phyloP scores from a whole-genome alignment of 805 yeast species.

The Cyberlindnera mycetangii region DNA sequence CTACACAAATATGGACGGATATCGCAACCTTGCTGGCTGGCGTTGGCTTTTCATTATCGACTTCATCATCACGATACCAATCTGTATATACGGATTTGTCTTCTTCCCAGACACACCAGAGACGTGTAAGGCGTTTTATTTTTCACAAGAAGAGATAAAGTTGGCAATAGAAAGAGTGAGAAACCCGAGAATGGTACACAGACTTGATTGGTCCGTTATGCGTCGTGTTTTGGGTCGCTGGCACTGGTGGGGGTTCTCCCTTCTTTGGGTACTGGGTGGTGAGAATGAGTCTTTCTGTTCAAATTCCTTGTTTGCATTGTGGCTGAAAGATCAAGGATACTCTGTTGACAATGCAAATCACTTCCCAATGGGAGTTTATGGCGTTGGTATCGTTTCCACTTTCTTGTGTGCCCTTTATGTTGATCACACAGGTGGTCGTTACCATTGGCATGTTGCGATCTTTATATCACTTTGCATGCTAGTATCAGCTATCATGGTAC shows the following conservation, averaged over 20 bases:
- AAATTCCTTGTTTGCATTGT: slow-evolving; percentile 46
- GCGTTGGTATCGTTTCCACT: slow-evolving; percentile 47
- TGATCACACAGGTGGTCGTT: slow-evolving; percentile 38
- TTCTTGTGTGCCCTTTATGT: slow-evolving; percentile 42
- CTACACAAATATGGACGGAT: slow-evolving; percentile 37
- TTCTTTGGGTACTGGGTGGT: slow-evolving; percentile 52
- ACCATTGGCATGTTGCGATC: slow-evolving; percentile 52
- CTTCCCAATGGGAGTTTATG: slow-evolving; percentile 54
- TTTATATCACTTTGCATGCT: slow-evolving; percentile 42
- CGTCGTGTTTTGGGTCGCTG: slow-evolving; percentile 48
- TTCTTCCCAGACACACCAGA: slow-evolving; percentile 61
- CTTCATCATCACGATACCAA: slow-evolving; percentile 55
- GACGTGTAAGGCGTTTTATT: slow-evolving; percentile 39
- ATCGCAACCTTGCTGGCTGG: slow-evolving; percentile 54
- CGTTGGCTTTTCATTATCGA: slow-evolving; percentile 68
- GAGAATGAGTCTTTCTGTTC: slow-evolving; percentile 45
- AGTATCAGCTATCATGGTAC: slow-evolving; percentile 45
- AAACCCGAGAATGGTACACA: slow-evolving; percentile 34
- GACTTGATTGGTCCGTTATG: slow-evolving; percentile 34
- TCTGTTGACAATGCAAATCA: slow-evolving; percentile 45
- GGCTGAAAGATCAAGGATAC: slow-evolving; percentile 40
- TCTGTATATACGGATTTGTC: slow-evolving; percentile 52
- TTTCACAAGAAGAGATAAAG: slow-evolving; percentile 38
- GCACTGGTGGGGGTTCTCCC: slow-evolving; percentile 55
- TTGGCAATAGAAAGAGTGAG: slow-evolving; percentile 43